phyloP scores from a whole-genome alignment of 2,329 filamentous ascomycete species.

The Colletotrichum tabaci region DNA sequence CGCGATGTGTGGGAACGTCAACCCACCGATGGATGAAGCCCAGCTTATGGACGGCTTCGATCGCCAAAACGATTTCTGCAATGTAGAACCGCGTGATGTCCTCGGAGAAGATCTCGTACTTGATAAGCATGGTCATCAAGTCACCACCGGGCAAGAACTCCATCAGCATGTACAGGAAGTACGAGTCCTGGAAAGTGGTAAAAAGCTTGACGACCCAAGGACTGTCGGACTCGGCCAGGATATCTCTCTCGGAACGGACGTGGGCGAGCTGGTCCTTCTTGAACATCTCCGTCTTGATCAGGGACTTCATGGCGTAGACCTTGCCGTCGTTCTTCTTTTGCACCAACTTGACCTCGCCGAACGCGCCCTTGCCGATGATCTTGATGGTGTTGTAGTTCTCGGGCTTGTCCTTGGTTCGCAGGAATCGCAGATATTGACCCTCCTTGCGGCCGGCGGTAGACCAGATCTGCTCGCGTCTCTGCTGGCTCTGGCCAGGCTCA shows the following conservation, averaged over 20 bases:
- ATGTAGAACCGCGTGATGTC: slow-evolving; percentile 99
- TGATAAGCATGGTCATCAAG: slow-evolving; percentile 99
- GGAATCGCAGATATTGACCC: slow-evolving; percentile 92
- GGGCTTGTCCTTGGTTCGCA: slow-evolving; percentile 92
- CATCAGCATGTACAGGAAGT: slow-evolving; percentile 99
- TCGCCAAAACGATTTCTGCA: slow-evolving; percentile 97
- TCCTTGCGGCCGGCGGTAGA: slow-evolving; percentile 89
- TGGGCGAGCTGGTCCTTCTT: slow-evolving; percentile 99
- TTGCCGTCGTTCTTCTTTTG: slow-evolving; percentile 97
- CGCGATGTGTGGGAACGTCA: neutral
- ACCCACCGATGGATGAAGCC: slow-evolving; percentile 97
- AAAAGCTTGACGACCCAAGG: slow-evolving; percentile 99
- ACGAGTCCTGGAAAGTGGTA: slow-evolving; percentile 96
- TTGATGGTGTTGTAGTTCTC: slow-evolving; percentile 97
- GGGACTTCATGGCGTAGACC: slow-evolving; percentile 97
- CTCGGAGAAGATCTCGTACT: slow-evolving; percentile 99
- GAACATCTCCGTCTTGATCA: slow-evolving; percentile 99
- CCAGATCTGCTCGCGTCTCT: slow-evolving; percentile 87
- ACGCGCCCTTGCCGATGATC: slow-evolving; percentile 98
- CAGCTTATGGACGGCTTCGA: slow-evolving; percentile 97
- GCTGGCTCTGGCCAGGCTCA: slow-evolving; percentile 81
- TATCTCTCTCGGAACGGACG: slow-evolving; percentile 97
- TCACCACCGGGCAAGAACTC: slow-evolving; percentile 98
- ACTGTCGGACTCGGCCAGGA: slow-evolving; percentile 98
- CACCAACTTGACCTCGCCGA: slow-evolving; percentile 97